A percentile compares a stretch with the other conserved stretches of the same genome.
phyloP scores from a whole-genome alignment of 352 stramenopile genomes.

The Phytophthora pluvialis region DNA sequence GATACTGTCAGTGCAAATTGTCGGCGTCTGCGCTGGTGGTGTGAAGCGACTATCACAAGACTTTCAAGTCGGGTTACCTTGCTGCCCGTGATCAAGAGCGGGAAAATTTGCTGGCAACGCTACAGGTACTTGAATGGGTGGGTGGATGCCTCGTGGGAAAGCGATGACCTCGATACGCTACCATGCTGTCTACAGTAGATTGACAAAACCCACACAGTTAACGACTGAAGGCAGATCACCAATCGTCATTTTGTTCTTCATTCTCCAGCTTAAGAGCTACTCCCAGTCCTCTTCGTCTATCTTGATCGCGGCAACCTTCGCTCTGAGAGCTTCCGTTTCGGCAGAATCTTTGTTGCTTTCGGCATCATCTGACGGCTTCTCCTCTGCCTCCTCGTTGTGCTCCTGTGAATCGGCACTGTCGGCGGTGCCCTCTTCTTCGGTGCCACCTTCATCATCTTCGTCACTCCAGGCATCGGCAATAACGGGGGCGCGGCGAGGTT shows the following conservation, averaged over 20 bases:
- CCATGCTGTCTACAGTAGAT: too few species aligned
- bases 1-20: too few species aligned
- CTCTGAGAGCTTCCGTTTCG: constrained; percentile 21
- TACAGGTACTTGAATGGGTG: too few species aligned
- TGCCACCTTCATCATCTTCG: constrained; percentile 51
- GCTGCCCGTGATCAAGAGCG: too few species aligned
- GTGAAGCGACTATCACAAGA: too few species aligned
- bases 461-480: constrained; percentile 83
- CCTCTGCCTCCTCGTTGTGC: constrained; percentile 18
- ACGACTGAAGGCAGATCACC: too few species aligned
- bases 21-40: too few species aligned
- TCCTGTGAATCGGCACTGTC: constrained; percentile 17
- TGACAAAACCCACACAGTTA: too few species aligned
- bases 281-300: constrained; percentile 44
- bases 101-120: too few species aligned
- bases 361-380: constrained; percentile 5
- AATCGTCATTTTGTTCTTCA: background rate
- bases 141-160: too few species aligned
- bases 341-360: constrained; percentile 12
- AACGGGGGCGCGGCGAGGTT: constrained; percentile 45
- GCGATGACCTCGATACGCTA: too few species aligned
- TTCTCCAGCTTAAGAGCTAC: constrained; percentile 13
- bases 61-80: too few species aligned
- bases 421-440: constrained; percentile 24
- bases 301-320: constrained; percentile 32